Evolutionary conservation across 2,329 filamentous ascomycete species (phyloP), one percentile per base, ranked within the genome.

Genomic region (Fusarium xyrophilum): DNA sequence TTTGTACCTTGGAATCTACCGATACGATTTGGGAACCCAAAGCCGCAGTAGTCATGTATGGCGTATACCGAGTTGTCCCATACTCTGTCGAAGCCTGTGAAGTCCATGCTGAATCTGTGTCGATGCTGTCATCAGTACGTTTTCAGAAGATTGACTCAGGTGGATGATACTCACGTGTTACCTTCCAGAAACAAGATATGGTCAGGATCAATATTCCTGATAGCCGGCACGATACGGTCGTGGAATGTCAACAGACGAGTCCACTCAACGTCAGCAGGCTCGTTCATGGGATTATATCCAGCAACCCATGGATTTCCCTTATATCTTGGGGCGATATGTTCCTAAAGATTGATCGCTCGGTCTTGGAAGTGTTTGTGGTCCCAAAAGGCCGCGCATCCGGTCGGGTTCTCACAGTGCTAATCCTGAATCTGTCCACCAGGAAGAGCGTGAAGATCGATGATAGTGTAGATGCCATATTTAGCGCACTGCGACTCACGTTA

Each of bases 31-130:
- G 78, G 85, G 62, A 87, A 86, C 0, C 84, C 85, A 72, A 83
- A 82, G 23, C 77, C 73, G n/a, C 79, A 79, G 70, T 87, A 87
- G 67, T 87, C 85, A 63, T 87, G 85, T 30, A 85, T 77, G 4
- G 82, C 78, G 67, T 86, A 86, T 3, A 85, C 84, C 3, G 78
- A 77, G 62, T 84, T 84, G 1, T 82, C 80, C 11, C 84, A 76
- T 7, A 77, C 67, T 9, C 79, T 73, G 21, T 78, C 74, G 17
- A 80, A 74, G 5, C 69, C 71, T 3, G 71, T 65, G 27, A 74
- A 74, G 51, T 74, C 71, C 72, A 73, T 74, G 50, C 71, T 73
- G 74, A 66, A 82, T 3, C 59, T 62, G 2, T 14, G 25, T 6
- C 4, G 1, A 5, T 0, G 10, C 1, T 1, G 1, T 28, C 5